phyloP scores from a whole-genome alignment of 768 basidiomycete species.

The Postia placenta region DNA sequence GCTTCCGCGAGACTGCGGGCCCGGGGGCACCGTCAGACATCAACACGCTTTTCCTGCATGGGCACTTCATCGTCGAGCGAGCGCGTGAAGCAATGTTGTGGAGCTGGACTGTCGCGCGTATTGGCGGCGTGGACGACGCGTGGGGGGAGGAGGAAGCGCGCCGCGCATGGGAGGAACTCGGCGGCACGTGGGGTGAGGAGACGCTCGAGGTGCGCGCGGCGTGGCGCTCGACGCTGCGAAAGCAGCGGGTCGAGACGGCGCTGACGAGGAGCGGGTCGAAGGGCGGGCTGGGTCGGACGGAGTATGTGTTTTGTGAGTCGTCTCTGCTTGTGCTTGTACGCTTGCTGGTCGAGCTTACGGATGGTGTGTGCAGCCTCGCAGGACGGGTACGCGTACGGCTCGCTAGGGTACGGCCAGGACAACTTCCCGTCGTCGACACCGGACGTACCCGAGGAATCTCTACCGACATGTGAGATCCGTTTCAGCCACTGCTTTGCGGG shows the following conservation, averaged over 20 bases:
- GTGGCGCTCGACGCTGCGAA: conserved; percentile 15
- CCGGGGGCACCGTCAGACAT: conserved; percentile 19
- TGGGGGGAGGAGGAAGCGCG: conserved; percentile 14
- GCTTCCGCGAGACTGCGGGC: conserved; percentile 28
- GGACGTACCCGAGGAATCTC: conserved; percentile 1
- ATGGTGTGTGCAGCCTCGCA: conserved; percentile 16
- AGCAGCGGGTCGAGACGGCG: conserved; percentile 12
- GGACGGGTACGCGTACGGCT: conserved; percentile 30
- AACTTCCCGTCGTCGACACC: conserved; percentile 13
- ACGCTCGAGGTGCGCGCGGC: conserved; percentile 9
- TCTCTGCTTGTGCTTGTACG: not conserved
- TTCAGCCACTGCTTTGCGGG: conserved; percentile 20
- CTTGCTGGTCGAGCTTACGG: not conserved
- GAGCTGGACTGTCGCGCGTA: conserved; percentile 29
- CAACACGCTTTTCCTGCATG: conserved; percentile 27
- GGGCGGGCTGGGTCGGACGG: conserved; percentile 10
- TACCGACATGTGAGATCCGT: conserved; percentile 15
- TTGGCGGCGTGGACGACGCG: conserved; percentile 20
- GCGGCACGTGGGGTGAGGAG: conserved; percentile 15
- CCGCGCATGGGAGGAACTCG: conserved; percentile 27
- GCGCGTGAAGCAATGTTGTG: conserved; percentile 31
- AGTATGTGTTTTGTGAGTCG: conserved; percentile 18
- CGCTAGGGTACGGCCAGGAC: conserved; percentile 3
- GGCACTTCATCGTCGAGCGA: conserved; percentile 29
- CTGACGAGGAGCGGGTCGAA: conserved; percentile 13